These are phyloP conservation scores for Fonsecaea multimorphosa DNA, from an alignment of 2,329 filamentous ascomycete species.

Conservation along the genomic window DNA sequence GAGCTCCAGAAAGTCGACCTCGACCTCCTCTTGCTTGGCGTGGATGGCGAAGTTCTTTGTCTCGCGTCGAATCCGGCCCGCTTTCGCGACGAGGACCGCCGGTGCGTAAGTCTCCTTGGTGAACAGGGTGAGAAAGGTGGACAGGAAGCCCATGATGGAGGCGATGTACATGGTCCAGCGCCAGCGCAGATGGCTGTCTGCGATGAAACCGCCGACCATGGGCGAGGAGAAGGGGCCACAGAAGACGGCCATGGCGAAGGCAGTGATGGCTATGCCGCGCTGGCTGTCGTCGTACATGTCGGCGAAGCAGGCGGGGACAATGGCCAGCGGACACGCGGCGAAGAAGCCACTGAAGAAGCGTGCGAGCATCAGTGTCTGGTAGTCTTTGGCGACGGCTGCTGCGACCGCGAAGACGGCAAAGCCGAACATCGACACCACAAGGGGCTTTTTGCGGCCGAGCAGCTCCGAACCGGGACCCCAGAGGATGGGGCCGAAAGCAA, in stretches of 20 bases:
- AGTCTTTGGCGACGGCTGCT: constrained; percentile 58
- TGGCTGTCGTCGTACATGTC: constrained; percentile 61
- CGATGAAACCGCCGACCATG: constrained; percentile 62
- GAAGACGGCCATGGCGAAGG: constrained; percentile 60
- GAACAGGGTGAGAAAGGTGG: constrained; percentile 58
- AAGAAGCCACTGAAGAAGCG: constrained; percentile 62
- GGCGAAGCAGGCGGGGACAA: constrained; percentile 62
- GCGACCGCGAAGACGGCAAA: constrained; percentile 59
- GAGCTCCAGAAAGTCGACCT: constrained; percentile 58
- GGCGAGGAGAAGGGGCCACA: constrained; percentile 60
- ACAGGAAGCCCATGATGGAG: constrained; percentile 61
- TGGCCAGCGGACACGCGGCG: constrained; percentile 60
- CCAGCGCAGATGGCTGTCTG: constrained; percentile 57
- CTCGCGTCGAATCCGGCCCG: constrained; percentile 58
- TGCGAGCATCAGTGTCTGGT: constrained; percentile 60
- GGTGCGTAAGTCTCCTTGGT: constrained; percentile 65
- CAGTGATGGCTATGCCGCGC: constrained; percentile 54
- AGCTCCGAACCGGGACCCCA: constrained; percentile 62
- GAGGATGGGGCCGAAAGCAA: constrained; percentile 47
- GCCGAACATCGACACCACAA: constrained; percentile 57
- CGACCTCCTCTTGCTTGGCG: constrained; percentile 62
- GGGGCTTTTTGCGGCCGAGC: constrained; percentile 56
- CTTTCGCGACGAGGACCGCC: constrained; percentile 64
- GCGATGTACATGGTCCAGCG: constrained; percentile 63
- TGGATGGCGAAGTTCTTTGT: constrained; percentile 69